These are phyloP conservation scores for Ganoderma lucidum DNA, from an alignment of 1,284 basidiomycete species.

Conservation along the genomic window DNA sequence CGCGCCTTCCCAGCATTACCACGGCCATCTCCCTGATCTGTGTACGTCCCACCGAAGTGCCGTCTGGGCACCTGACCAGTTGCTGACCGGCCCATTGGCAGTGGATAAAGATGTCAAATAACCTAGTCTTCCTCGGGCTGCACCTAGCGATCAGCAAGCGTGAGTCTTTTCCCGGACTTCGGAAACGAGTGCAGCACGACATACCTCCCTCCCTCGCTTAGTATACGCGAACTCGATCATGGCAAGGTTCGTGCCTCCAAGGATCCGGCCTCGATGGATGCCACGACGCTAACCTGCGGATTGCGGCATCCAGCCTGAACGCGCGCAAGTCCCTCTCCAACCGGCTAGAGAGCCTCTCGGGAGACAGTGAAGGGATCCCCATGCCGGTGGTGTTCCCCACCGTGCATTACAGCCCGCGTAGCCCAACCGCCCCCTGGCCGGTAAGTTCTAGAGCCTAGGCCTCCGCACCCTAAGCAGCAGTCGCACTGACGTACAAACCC, in stretches of 20 bases:
- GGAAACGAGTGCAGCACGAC: constrained; percentile 2
- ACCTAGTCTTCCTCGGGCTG: constrained; percentile 25
- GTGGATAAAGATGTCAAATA: constrained; percentile 25
- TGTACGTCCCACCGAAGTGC: constrained; percentile 10
- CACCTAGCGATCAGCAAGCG: constrained; percentile 27
- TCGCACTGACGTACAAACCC: constrained; percentile 12
- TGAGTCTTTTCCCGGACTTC: constrained; percentile 7
- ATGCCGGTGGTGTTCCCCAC: constrained; percentile 20
- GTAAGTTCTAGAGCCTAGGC: constrained; percentile 16
- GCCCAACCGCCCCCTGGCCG: constrained; percentile 15
- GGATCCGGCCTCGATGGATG: not conserved
- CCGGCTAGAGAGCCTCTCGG: constrained; percentile 14
- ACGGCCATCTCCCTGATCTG: constrained; percentile 25
- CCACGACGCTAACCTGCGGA: constrained; percentile 1
- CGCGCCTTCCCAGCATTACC: constrained; percentile 15
- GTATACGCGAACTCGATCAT: constrained; percentile 30
- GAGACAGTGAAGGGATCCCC: constrained; percentile 12
- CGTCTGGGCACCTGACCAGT: not conserved
- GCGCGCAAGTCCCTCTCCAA: constrained; percentile 20
- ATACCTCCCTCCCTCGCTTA: constrained; percentile 7
- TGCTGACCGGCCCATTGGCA: constrained; percentile 9
- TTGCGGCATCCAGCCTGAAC: constrained; percentile 14
- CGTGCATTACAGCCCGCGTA: constrained; percentile 12
- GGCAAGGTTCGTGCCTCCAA: constrained; percentile 18
- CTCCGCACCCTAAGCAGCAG: constrained; percentile 9